Conservation (phyloP, 768 basidiomycete genomes). For the Boletus tomentosulus region DNA sequence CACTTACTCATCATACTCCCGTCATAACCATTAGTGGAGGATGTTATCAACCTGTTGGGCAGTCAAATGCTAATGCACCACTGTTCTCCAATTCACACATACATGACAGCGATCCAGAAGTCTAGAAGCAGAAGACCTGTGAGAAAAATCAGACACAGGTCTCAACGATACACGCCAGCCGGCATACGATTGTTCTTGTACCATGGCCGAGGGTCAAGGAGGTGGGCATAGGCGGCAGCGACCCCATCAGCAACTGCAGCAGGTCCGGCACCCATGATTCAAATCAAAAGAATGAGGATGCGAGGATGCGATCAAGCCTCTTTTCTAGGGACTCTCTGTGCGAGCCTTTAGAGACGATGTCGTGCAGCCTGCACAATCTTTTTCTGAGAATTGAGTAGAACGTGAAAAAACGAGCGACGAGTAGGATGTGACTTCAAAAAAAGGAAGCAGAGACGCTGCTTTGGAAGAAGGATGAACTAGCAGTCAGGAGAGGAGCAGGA, state of each 20-base stretch:
- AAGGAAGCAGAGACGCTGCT: neutral
- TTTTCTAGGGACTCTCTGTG: neutral
- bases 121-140: slow-evolving; percentile 55
- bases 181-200: slow-evolving; percentile 61
- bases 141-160: neutral
- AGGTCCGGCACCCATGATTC: slow-evolving; percentile 55
- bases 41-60: slow-evolving; percentile 31
- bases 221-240: slow-evolving; percentile 43
- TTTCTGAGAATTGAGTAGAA: neutral
- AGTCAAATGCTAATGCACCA: neutral
- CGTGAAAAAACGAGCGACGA: slow-evolving; percentile 2
- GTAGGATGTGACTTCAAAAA: neutral
- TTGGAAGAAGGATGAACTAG: neutral
- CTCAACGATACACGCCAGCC: neutral
- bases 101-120: slow-evolving; percentile 62
- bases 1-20: slow-evolving; percentile 40
- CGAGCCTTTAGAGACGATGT: neutral
- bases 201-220: slow-evolving; percentile 63
- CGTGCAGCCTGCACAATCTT: neutral
- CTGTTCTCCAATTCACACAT: slow-evolving; percentile 16
- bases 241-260: slow-evolving; percentile 31
- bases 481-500: neutral
- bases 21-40: slow-evolving; percentile 36
- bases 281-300: neutral
- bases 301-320: neutral